Evolutionary conservation across 495 filamentous ascomycete species (phyloP).

Genomic region (Neurospora sublineolata): DNA sequence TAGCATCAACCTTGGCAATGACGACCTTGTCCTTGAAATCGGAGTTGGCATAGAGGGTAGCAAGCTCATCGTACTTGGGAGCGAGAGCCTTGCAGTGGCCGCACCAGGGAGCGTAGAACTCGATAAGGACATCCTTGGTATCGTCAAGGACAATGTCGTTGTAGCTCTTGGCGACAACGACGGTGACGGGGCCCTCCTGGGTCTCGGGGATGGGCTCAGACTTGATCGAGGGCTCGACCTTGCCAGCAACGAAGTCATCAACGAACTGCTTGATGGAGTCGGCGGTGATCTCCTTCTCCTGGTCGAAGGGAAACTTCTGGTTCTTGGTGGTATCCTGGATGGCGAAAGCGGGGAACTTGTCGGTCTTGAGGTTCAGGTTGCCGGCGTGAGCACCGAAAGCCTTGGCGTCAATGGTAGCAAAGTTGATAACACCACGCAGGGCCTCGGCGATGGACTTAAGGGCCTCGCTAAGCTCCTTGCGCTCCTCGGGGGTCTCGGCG

Average conservation of each 20-base stretch:
- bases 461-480: constrained; percentile 56
- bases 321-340: constrained; percentile 96
- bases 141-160: constrained; percentile 85
- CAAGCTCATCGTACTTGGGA: constrained; percentile 88
- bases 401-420: constrained; percentile 95
- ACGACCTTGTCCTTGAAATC: constrained; percentile 73
- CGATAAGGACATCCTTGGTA: constrained; percentile 90
- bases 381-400: constrained; percentile 88
- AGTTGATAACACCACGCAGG: constrained; percentile 80
- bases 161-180: constrained; percentile 92
- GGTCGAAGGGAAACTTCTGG: constrained; percentile 91
- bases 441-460: constrained; percentile 56
- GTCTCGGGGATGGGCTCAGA: constrained; percentile 93
- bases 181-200: constrained; percentile 78
- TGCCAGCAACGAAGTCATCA: constrained; percentile 75
- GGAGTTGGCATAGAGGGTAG: constrained; percentile 59
- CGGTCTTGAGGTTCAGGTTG: constrained; percentile 94
- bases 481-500: constrained; percentile 84
- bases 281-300: constrained; percentile 65
- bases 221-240: constrained; percentile 91
- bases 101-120: constrained; percentile 99
- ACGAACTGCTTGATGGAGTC: constrained; percentile 76
- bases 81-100: constrained; percentile 96
- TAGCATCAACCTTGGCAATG: constrained; percentile 97
- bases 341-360: constrained; percentile 93